phyloP scores from a whole-genome alignment of 768 basidiomycete genomes.

The Naganishia vishniacii region DNA sequence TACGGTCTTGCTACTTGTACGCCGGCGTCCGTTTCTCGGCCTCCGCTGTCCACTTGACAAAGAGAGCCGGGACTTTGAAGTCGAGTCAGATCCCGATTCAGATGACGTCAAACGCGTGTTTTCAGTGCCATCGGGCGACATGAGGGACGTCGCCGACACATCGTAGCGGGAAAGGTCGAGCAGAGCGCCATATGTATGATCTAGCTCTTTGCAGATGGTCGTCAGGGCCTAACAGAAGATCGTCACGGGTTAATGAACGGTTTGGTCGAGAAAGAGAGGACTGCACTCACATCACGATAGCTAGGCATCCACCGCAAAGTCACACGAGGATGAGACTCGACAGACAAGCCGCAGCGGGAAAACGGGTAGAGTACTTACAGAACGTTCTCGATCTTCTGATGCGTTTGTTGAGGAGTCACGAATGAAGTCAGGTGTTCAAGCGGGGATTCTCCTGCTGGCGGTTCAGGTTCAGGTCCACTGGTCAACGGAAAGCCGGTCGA shows the following conservation, averaged over 20 bases:
- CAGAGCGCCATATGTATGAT: not conserved
- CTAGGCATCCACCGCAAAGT: too few species aligned
- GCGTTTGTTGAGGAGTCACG: conserved; percentile 3
- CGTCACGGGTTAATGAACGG: not conserved
- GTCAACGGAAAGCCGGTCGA: not conserved
- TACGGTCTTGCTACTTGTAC: not conserved
- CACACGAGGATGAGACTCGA: too few species aligned
- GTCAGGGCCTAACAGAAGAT: not conserved
- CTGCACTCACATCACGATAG: conserved; percentile 5
- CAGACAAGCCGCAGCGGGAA: too few species aligned
- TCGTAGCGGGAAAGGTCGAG: conserved; percentile 14
- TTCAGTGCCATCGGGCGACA: not conserved
- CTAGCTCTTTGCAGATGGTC: not conserved
- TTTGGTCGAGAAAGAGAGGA: not conserved
- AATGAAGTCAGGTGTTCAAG: not conserved
- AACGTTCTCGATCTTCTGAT: not conserved
- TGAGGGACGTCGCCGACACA: not conserved
- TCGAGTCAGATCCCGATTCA: not conserved
- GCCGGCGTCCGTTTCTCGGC: too few species aligned
- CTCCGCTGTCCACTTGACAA: not conserved
- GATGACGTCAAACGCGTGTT: not conserved
- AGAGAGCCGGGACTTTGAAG: not conserved
- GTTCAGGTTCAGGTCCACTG: not conserved
- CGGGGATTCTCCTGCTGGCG: not conserved
- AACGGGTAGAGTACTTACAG: too few species aligned